A percentile compares a stretch with the other conserved stretches of the same genome.
These are phyloP conservation scores for Chlorella sp. DNA, from an alignment of 139 green algal genomes.

Conservation along the genomic window DNA sequence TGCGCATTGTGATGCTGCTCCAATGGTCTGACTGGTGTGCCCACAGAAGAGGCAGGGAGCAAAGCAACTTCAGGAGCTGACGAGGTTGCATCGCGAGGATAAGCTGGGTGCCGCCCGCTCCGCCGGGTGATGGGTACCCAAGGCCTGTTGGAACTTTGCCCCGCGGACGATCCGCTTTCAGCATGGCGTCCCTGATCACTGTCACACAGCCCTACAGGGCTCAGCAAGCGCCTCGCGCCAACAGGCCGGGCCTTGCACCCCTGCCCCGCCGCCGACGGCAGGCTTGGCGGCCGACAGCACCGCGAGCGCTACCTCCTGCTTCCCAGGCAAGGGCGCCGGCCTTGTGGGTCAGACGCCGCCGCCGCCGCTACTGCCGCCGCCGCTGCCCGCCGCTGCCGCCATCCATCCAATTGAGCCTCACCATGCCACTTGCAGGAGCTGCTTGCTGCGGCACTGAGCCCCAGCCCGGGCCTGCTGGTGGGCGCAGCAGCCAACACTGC, in stretches of 20 bases:
- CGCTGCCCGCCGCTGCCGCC: background rate
- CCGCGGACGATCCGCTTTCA: too few relatives aligned
- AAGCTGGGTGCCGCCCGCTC: background rate
- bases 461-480: constrained; percentile 54
- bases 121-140: too few relatives aligned
- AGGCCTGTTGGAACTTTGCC: too few relatives aligned
- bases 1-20: too few relatives aligned
- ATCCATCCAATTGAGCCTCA: background rate
- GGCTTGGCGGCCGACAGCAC: too few relatives aligned
- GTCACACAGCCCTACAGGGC: too few relatives aligned
- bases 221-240: too few relatives aligned
- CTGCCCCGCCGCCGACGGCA: too few relatives aligned
- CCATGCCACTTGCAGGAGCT: constrained; percentile 3
- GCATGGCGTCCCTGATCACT: too few relatives aligned
- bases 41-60: background rate
- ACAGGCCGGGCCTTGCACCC: too few relatives aligned
- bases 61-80: background rate
- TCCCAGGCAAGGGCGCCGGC: too few relatives aligned
- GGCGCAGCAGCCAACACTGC: constrained; percentile 57
- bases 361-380: background rate
- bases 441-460: constrained; percentile 6
- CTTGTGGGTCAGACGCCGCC: background rate
- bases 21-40: background rate
- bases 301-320: too few relatives aligned
- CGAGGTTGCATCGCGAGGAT: background rate